These are phyloP conservation scores for Lactifluus volemus DNA, from an alignment of 768 basidiomycete species.

Conservation along the genomic window DNA sequence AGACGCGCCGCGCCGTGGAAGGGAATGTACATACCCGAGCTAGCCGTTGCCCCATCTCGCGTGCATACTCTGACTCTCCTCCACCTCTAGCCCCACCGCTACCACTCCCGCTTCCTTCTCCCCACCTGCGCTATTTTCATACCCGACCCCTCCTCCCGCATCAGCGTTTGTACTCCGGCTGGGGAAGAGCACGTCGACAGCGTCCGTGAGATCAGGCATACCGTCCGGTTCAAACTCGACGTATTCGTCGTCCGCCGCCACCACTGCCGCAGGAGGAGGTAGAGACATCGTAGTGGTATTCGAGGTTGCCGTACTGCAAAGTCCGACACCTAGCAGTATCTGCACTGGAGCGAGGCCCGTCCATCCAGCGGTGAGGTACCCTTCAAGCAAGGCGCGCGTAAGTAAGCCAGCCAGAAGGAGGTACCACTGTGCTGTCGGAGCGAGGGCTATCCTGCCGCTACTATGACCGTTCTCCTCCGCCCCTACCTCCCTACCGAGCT, in stretches of 20 bases:
- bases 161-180: slow-evolving; percentile 25
- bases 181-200: slow-evolving; percentile 63
- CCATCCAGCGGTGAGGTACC: slow-evolving; percentile 79
- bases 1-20: neutral
- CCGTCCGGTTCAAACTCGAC: slow-evolving; percentile 68
- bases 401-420: slow-evolving; percentile 66
- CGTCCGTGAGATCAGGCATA: slow-evolving; percentile 57
- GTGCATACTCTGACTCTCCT: slow-evolving; percentile 63
- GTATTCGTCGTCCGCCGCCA: slow-evolving; percentile 32
- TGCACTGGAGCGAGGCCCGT: slow-evolving; percentile 60
- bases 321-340: slow-evolving; percentile 63
- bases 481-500: slow-evolving; percentile 61
- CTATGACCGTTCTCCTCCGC: slow-evolving; percentile 18
- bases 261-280: neutral
- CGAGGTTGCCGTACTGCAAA: slow-evolving; percentile 29
- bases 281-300: neutral
- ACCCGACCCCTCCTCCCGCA: slow-evolving; percentile 22
- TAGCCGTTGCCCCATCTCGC: slow-evolving; percentile 66
- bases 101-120: slow-evolving; percentile 62
- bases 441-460: slow-evolving; percentile 32
- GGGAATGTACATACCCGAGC: slow-evolving; percentile 43
- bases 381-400: slow-evolving; percentile 78
- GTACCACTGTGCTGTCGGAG: slow-evolving; percentile 76
- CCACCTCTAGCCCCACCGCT: slow-evolving; percentile 30
- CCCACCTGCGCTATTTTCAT: slow-evolving; percentile 29